Evolutionary conservation across 2,329 filamentous ascomycete species (phyloP).

Genomic region (Alternaria dauci): DNA sequence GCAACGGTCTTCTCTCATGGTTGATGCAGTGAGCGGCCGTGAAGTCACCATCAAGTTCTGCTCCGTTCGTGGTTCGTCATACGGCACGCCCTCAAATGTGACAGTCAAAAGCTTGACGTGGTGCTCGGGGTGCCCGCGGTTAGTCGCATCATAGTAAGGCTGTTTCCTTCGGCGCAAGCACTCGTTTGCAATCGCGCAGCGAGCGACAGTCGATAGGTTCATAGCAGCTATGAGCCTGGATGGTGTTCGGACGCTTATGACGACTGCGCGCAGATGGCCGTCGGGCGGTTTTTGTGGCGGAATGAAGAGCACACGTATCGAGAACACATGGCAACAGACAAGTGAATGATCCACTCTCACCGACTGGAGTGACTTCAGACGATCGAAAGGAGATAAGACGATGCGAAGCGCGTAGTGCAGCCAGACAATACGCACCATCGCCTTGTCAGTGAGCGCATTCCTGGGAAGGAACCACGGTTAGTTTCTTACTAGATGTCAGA

Average conservation of each 20-base stretch:
- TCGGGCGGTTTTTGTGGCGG: conserved; percentile 13
- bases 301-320: conserved; percentile 21
- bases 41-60: not conserved
- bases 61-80: not conserved
- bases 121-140: conserved; percentile 2
- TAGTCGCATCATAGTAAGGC: conserved; percentile 4
- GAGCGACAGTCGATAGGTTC: conserved; percentile 22
- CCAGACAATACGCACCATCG: conserved; percentile 19
- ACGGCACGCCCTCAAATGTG: not conserved
- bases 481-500: too few species aligned
- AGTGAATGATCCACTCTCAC: conserved; percentile 16
- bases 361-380: conserved; percentile 13
- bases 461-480: not conserved
- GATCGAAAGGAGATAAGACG: conserved; percentile 5
- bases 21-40: not conserved
- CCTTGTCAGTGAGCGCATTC: conserved; percentile 11
- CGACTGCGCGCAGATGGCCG: conserved; percentile 1
- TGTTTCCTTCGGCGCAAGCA: conserved; percentile 19
- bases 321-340: conserved; percentile 16
- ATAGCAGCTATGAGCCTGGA: conserved; percentile 17
- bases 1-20: not conserved
- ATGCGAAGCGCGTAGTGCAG: conserved; percentile 14
- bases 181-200: conserved; percentile 22
- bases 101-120: conserved; percentile 9
- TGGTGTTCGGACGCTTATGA: conserved; percentile 9